Evolutionary conservation across 306 rosid species (phyloP), one percentile per base, ranked within the genome.

Genomic region (Vachellia pachyceras): DNA sequence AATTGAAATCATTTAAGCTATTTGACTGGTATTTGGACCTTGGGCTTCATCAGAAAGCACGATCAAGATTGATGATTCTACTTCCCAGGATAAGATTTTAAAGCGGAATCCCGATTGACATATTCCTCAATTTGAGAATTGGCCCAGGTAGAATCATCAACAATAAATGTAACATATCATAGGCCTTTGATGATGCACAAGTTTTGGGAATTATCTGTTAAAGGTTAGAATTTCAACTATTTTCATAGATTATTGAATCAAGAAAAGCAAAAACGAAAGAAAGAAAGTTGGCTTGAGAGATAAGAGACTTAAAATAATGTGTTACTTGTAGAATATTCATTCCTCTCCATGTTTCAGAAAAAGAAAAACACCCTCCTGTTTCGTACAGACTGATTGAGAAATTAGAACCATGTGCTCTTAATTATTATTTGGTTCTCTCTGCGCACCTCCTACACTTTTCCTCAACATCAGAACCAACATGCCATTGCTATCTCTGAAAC

Each of bases 21-120:
- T 57, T 22, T 22, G 10, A 58, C 65, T 23, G 10, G 7, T 60
- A 58, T 76, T 69, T 20, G 69, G 57, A 9, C 81, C 57, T 36
- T 46, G 63, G 77, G 63, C 37, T 82, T 70, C n/a, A 35, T 61
- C 61, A 44, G 74, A 77, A 47, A 77, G 82, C 17, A 39, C 50
- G 60, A 76, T 54, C 22, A 58, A 10, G 65, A 10, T 58, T 22
- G 65, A 18, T 25, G 46, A 39, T 20, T 63, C 35, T 2, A 5
- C 69, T 14, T 64, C 44, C 69, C 22, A 15, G 36, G 52, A 37
- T 40, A 13, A 71, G 57, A 15, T 70, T 50, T 29, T 41, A 81
- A 42, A 29, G 1, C 66, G 23, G 37, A 25, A 58, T 10, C 66
- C 36, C 65, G 3, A 23, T 58, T 23, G 36, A 22, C 66, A 58